Percentiles rank a stretch among this genome's conserved stretches.
Conservation (phyloP, 2,329 filamentous ascomycete species). For the Lomentospora prolificans region DNA sequence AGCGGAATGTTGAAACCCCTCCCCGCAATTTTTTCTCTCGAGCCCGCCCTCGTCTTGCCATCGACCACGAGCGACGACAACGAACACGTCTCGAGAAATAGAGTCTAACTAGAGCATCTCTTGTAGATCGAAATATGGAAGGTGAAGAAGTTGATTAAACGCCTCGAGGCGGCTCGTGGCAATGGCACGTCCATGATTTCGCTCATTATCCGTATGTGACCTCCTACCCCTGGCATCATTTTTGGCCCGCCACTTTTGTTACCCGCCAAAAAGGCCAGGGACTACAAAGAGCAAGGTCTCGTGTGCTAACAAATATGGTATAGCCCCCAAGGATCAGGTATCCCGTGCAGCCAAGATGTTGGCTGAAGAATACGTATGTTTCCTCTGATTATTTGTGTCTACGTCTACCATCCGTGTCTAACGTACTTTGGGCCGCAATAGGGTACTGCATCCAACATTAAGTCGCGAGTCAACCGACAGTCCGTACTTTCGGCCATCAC, state of each 20-base stretch:
- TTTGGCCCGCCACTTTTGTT: slow-evolving; percentile 11
- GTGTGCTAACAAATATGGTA: slow-evolving; percentile 4
- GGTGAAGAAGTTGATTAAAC: slow-evolving; percentile 99
- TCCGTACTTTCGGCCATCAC: slow-evolving; percentile 97
- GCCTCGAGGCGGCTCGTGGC: slow-evolving; percentile 89
- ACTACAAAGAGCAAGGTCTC: background rate
- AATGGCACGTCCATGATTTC: slow-evolving; percentile 99
- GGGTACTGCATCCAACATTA: slow-evolving; percentile 99
- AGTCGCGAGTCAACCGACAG: slow-evolving; percentile 96
- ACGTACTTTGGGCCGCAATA: slow-evolving; percentile 23
- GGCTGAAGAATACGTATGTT: slow-evolving; percentile 95
- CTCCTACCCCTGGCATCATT: background rate
- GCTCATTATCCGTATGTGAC: slow-evolving; percentile 80
- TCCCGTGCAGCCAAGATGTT: slow-evolving; percentile 98
- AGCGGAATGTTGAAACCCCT: background rate
- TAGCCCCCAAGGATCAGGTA: slow-evolving; percentile 95
- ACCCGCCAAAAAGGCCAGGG: background rate
- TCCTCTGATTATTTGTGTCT: background rate
- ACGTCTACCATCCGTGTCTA: slow-evolving; percentile 1
- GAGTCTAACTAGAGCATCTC: slow-evolving; percentile 14
- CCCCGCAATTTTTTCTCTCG: slow-evolving; percentile 1
- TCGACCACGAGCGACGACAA: background rate
- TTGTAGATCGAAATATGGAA: slow-evolving; percentile 73
- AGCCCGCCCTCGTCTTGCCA: too few species aligned
- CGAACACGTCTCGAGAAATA: slow-evolving; percentile 9